Percentiles rank a stretch among this genome's conserved stretches.
Evolutionary conservation across 305 asterid species (phyloP).

Genomic region (Fraxinus greggii): DNA sequence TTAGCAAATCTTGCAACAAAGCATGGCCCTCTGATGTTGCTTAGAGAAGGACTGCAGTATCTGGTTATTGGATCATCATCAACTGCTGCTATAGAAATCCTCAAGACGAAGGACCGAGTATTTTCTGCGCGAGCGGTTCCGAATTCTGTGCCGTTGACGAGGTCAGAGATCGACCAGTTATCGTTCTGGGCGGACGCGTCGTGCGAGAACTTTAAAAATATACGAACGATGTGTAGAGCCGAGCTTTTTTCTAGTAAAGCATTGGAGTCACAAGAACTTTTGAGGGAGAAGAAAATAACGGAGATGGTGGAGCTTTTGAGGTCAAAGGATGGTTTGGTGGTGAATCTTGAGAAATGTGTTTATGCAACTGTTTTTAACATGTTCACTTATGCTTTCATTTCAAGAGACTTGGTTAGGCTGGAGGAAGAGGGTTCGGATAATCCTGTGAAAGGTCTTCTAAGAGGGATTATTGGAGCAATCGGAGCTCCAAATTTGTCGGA

Average conservation of each 20-base stretch:
- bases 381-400: slow-evolving; percentile 29
- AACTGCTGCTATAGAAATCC: slow-evolving; percentile 35
- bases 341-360: slow-evolving; percentile 25
- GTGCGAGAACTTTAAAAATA: slow-evolving; percentile 26
- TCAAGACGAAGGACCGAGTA: slow-evolving; percentile 27
- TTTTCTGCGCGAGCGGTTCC: slow-evolving; percentile 36
- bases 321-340: slow-evolving; percentile 27
- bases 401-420: slow-evolving; percentile 29
- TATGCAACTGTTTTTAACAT: slow-evolving; percentile 34
- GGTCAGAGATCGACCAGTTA: slow-evolving; percentile 16
- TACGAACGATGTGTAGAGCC: slow-evolving; percentile 26
- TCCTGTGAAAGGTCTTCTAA: slow-evolving; percentile 23
- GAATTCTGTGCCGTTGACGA: slow-evolving; percentile 4
- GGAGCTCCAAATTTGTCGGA: slow-evolving; percentile 32
- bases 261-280: slow-evolving; percentile 24
- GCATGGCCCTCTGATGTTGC: slow-evolving; percentile 37
- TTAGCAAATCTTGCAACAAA: slow-evolving; percentile 30
- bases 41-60: slow-evolving; percentile 23
- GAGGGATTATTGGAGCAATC: slow-evolving; percentile 17
- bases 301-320: slow-evolving; percentile 31
- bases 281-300: slow-evolving; percentile 26
- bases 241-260: slow-evolving; percentile 38
- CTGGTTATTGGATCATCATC: slow-evolving; percentile 40
- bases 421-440: slow-evolving; percentile 22
- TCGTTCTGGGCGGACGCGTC: slow-evolving; percentile 32